Conservation (phyloP, 1,284 basidiomycete species). For the Cerrena zonata region DNA sequence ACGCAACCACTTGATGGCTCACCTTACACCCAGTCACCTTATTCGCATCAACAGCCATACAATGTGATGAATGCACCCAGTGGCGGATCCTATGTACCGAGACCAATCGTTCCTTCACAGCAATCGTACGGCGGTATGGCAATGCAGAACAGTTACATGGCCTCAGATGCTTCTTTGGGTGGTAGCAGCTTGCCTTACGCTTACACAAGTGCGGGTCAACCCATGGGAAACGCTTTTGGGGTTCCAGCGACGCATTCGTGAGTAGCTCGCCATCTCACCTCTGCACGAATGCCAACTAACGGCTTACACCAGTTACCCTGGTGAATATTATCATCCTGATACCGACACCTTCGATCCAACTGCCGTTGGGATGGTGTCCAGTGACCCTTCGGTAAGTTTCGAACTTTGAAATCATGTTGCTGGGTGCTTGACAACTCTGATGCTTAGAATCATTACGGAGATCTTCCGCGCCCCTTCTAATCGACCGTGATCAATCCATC, state of each 20-base stretch:
- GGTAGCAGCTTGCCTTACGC: not conserved
- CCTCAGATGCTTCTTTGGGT: not conserved
- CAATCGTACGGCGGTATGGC: not conserved
- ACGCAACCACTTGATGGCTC: not conserved
- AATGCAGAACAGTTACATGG: not conserved
- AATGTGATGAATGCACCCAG: not conserved
- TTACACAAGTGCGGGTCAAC: not conserved
- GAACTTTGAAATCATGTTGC: too few relatives aligned
- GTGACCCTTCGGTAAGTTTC: conserved; percentile 1
- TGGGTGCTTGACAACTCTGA: not conserved
- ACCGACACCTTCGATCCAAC: not conserved
- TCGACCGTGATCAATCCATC: too few relatives aligned
- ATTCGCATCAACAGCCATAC: not conserved
- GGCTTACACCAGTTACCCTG: not conserved
- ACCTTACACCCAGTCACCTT: not conserved
- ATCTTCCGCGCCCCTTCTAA: too few relatives aligned
- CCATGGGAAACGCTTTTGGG: not conserved
- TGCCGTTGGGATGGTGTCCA: conserved; percentile 1
- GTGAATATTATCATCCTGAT: conserved; percentile 1
- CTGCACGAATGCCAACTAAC: too few relatives aligned
- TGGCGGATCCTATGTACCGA: not conserved
- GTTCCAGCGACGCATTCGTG: not conserved
- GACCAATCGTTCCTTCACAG: not conserved
- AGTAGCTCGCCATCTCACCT: too few relatives aligned
- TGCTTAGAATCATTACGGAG: not conserved